Conservation (phyloP, 2,329 filamentous ascomycete species). For the Fusarium longipes region DNA sequence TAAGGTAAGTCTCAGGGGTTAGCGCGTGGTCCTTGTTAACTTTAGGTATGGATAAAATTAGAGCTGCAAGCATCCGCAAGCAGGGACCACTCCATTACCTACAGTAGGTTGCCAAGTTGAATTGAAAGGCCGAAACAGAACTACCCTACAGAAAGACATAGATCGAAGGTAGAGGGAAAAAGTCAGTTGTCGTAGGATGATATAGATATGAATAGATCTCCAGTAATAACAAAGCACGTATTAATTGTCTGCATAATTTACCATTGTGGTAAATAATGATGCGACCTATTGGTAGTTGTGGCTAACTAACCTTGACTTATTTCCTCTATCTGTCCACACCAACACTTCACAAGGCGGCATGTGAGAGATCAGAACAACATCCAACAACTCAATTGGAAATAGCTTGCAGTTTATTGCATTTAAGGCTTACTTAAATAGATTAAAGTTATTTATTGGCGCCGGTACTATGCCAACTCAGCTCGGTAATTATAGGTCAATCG, state of each 20-base stretch:
- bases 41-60: background rate
- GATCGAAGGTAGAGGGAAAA: background rate
- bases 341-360: too few relatives aligned
- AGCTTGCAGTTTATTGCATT: background rate
- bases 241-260: background rate
- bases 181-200: too few relatives aligned
- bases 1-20: conserved; percentile 15
- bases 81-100: conserved; percentile 17
- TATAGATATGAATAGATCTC: too few relatives aligned
- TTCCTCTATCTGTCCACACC: background rate
- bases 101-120: conserved; percentile 16
- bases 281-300: background rate
- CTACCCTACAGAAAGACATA: background rate
- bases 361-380: background rate
- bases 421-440: background rate
- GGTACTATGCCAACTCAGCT: conserved; percentile 3
- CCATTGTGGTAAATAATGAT: background rate
- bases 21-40: conserved; percentile 9
- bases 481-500: conserved; percentile 6
- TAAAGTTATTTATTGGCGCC: background rate
- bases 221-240: background rate
- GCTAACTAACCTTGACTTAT: background rate
- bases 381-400: too few relatives aligned
- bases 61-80: conserved; percentile 1
- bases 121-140: background rate